Percentiles rank a stretch among this genome's conserved stretches.
phyloP scores from a whole-genome alignment of 495 filamentous ascomycete genomes.

The Talaromyces stipitatus region DNA sequence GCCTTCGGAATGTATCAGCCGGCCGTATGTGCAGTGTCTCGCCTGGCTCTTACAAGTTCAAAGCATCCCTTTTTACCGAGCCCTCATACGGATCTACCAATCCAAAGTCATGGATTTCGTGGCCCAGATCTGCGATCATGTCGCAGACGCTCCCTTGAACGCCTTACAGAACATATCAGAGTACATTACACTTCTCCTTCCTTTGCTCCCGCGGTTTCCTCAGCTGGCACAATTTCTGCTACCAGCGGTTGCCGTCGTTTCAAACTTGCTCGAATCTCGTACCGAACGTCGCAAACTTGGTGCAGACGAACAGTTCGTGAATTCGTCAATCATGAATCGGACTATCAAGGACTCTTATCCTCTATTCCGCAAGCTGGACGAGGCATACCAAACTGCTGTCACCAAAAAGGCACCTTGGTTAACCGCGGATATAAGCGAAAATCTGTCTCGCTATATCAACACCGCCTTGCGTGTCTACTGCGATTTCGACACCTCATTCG shows the following conservation, averaged over 20 bases:
- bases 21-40: constrained; percentile 21
- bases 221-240: constrained; percentile 16
- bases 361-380: constrained; percentile 21
- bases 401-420: constrained; percentile 32
- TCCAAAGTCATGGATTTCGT: constrained; percentile 17
- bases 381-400: constrained; percentile 27
- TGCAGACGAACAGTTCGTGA: constrained; percentile 12
- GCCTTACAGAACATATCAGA: constrained; percentile 16
- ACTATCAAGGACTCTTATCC: constrained; percentile 18
- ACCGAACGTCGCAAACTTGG: constrained; percentile 12
- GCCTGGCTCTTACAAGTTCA: constrained; percentile 23
- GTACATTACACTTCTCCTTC: constrained; percentile 16
- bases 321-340: constrained; percentile 10
- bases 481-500: constrained; percentile 14
- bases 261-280: constrained; percentile 18
- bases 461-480: constrained; percentile 19
- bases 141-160: constrained; percentile 19
- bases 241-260: constrained; percentile 13
- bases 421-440: constrained; percentile 27
- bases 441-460: constrained; percentile 21
- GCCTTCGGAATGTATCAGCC: constrained; percentile 18
- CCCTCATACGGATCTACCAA: constrained; percentile 17
- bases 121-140: constrained; percentile 19
- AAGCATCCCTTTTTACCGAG: constrained; percentile 24
- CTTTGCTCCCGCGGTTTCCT: constrained; percentile 18